Percentiles rank a stretch among this genome's conserved stretches.
These are phyloP conservation scores for Fagopyrum homotropicum DNA, from an alignment of 148 eudicot species.

Conservation along the genomic window DNA sequence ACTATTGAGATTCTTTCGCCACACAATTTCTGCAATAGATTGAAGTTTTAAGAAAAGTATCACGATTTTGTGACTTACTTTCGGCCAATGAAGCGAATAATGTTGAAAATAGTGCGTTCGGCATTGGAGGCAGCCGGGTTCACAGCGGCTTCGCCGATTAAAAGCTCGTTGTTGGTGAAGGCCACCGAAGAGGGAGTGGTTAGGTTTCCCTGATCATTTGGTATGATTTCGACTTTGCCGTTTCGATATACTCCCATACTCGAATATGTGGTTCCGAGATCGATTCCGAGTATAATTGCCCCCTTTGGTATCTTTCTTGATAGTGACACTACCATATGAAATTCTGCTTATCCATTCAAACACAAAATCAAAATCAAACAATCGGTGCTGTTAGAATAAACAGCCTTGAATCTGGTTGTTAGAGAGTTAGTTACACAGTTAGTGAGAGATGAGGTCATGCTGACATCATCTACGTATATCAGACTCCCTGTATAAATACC, in stretches of 20 bases:
- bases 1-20: too few species aligned
- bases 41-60: neutral
- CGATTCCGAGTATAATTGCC: constrained; percentile 31
- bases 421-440: too few species aligned
- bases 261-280: constrained; percentile 62
- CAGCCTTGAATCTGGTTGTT: too few species aligned
- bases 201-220: constrained; percentile 73
- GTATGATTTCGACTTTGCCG: constrained; percentile 62
- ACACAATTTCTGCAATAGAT: neutral
- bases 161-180: constrained; percentile 54
- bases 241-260: constrained; percentile 66
- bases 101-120: constrained; percentile 64
- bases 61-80: constrained; percentile 20
- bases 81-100: constrained; percentile 70
- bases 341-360: neutral
- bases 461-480: too few species aligned
- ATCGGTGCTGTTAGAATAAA: too few species aligned
- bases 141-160: constrained; percentile 73
- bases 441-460: too few species aligned
- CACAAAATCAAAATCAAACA: too few species aligned
- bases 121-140: constrained; percentile 61
- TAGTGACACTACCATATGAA: neutral
- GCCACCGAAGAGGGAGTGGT: constrained; percentile 79
- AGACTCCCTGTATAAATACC: too few species aligned
- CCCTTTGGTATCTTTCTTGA: neutral